phyloP scores from a whole-genome alignment of 2,329 filamentous ascomycete species.

The Alternaria hordeiaustralica region DNA sequence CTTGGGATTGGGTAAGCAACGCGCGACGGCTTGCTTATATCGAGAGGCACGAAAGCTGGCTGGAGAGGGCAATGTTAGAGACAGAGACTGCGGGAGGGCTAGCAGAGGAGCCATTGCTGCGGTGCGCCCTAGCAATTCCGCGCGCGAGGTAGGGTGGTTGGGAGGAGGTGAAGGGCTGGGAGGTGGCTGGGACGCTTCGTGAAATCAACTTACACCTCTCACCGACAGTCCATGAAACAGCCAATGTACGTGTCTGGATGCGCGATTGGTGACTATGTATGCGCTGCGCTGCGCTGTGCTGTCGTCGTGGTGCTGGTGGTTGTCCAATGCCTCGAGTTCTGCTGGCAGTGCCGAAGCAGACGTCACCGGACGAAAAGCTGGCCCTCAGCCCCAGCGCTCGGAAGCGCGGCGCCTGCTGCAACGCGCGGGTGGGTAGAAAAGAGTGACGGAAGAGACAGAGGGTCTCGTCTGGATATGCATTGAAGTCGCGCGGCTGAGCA shows the following conservation, averaged over 20 bases:
- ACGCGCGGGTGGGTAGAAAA: slow-evolving; percentile 12
- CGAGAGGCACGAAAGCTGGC: slow-evolving; percentile 26
- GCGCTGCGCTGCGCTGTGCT: slow-evolving; percentile 13
- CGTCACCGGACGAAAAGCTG: slow-evolving; percentile 23
- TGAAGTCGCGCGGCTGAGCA: slow-evolving; percentile 9
- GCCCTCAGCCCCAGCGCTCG: slow-evolving; percentile 22
- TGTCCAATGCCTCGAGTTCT: slow-evolving; percentile 16
- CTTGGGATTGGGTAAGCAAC: slow-evolving; percentile 16
- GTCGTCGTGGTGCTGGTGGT: slow-evolving; percentile 16
- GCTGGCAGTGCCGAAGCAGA: slow-evolving; percentile 19
- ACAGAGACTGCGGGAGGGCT: slow-evolving; percentile 28
- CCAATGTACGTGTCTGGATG: slow-evolving; percentile 15
- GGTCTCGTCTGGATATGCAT: slow-evolving; percentile 10
- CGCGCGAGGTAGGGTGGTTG: slow-evolving; percentile 8
- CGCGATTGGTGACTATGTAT: slow-evolving; percentile 19
- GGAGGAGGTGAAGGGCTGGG: slow-evolving; percentile 22
- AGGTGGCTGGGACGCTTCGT: slow-evolving; percentile 25
- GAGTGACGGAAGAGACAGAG: slow-evolving; percentile 13
- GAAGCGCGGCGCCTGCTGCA: slow-evolving; percentile 18
- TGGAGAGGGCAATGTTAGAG: slow-evolving; percentile 28
- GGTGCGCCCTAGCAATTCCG: slow-evolving; percentile 15
- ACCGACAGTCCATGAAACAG: slow-evolving; percentile 21
- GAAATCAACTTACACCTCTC: slow-evolving; percentile 16
- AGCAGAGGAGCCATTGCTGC: slow-evolving; percentile 33
- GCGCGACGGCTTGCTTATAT: slow-evolving; percentile 22